Percentiles rank a stretch among this genome's conserved stretches.
These are phyloP conservation scores for Setomelanomma holmii DNA, from an alignment of 2,329 filamentous ascomycete genomes.

Conservation along the genomic window DNA sequence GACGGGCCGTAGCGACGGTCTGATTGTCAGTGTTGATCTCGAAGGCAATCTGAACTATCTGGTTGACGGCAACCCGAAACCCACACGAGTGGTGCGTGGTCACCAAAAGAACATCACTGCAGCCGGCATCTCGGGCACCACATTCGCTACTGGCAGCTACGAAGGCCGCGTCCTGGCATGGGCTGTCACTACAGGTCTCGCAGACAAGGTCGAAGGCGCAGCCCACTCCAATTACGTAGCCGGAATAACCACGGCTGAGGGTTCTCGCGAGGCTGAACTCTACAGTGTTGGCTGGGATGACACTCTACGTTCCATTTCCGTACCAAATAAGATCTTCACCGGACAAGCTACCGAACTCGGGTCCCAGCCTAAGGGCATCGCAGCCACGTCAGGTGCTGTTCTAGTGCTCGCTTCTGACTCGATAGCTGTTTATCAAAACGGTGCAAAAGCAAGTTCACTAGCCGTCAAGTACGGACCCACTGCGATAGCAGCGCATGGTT, in stretches of 20 bases:
- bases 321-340: constrained; percentile 75
- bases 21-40: constrained; percentile 89
- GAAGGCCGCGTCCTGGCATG: constrained; percentile 87
- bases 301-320: constrained; percentile 79
- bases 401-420: constrained; percentile 62
- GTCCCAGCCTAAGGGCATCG: constrained; percentile 81
- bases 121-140: constrained; percentile 67
- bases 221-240: constrained; percentile 86
- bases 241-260: constrained; percentile 66
- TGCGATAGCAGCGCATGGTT: constrained; percentile 72
- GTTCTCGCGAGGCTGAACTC: constrained; percentile 57
- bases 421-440: constrained; percentile 67
- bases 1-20: constrained; percentile 77
- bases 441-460: constrained; percentile 65
- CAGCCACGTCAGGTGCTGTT: constrained; percentile 61
- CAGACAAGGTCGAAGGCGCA: constrained; percentile 77
- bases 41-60: constrained; percentile 92
- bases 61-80: constrained; percentile 71
- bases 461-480: constrained; percentile 71
- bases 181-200: constrained; percentile 75
- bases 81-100: constrained; percentile 77
- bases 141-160: constrained; percentile 88
- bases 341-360: constrained; percentile 72
- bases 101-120: constrained; percentile 93
- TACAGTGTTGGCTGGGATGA: constrained; percentile 96